Base-by-base conservation (phyloP, 495 filamentous ascomycete species). In the Penicillium cataractarum region DNA sequence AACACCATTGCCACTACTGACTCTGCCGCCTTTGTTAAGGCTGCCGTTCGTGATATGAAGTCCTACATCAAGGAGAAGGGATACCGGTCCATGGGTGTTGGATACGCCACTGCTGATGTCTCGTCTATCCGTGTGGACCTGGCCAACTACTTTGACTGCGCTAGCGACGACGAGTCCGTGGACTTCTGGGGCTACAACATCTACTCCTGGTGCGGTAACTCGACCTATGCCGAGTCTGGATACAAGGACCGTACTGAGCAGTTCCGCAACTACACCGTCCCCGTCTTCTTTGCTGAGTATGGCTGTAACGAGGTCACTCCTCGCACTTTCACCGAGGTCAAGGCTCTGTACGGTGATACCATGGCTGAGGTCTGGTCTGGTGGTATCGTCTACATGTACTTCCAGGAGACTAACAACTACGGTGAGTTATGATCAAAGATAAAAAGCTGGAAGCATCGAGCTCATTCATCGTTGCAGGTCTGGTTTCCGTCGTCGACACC, bases 121-220 rank as follows among this genome's bases (percentile, higher is more conserved):
- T 77, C 86, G 1, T 78, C 84, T 9, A 97, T 97, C 67, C 91
- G 95, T 61, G 77, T 74, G 39, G 72, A 90, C 67, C 84, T 99
- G 67, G 92, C 91, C 32, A 77, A 92, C 72, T 99, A 95, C 80
- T 95, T 99, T 82, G 91, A 97, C 84, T 99, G 95, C 70, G 90
- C 90, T 55, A 74, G 84, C 33, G 58, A 79, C 31, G 77, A 78
- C 0, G 80, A 84, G 13, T 78, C 86, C 42, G 93, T 97, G 63
- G 94, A 98, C 75, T 97, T 92, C 83, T 97, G 92, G 92, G 95
- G 95, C 55, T 97, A 97, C 85, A 99, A 98, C 79, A 94, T 97
- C 81, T 98, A 98, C 80, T 93, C 91, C 39, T 99, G 95, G 95
- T 99, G 95, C 71, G 95, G 95, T 52, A 71, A 91, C 53, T 93